phyloP scores from a whole-genome alignment of 2,329 filamentous ascomycete species.

The Parascedosporium putredinis region DNA sequence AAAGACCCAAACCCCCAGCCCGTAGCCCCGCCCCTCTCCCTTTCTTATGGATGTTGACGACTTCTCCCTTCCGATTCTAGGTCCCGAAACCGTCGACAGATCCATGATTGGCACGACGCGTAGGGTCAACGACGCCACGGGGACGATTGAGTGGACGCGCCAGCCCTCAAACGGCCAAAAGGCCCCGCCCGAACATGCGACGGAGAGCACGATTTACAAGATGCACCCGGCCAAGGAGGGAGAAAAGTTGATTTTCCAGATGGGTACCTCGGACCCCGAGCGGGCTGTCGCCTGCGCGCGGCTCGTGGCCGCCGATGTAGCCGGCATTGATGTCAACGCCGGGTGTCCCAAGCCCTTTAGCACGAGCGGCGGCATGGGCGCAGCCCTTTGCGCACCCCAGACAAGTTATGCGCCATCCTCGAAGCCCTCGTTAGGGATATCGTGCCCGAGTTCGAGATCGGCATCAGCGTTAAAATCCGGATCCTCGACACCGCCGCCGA shows the following conservation, averaged over 20 bases:
- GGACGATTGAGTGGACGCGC: constrained; percentile 77
- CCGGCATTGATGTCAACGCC: constrained; percentile 92
- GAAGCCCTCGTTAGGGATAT: constrained; percentile 73
- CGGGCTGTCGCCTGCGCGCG: constrained; percentile 76
- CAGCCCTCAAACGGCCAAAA: constrained; percentile 58
- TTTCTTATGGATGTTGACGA: too few species aligned
- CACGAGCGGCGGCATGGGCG: constrained; percentile 89
- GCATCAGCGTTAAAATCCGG: constrained; percentile 94
- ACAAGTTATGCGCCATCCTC: constrained; percentile 73
- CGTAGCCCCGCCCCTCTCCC: too few species aligned
- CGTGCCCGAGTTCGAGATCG: constrained; percentile 67
- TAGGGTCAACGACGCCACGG: constrained; percentile 62
- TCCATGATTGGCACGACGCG: constrained; percentile 81
- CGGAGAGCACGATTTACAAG: constrained; percentile 69
- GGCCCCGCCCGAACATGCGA: constrained; percentile 39
- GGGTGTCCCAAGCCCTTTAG: constrained; percentile 98
- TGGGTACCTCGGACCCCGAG: constrained; percentile 77
- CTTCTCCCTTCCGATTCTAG: too few species aligned
- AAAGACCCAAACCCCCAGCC: too few species aligned
- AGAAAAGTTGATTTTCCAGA: constrained; percentile 73
- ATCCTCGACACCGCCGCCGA: constrained; percentile 66
- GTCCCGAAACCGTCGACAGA: constrained; percentile 88
- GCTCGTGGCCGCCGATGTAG: constrained; percentile 76
- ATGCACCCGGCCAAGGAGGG: constrained; percentile 70
- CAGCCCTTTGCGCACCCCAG: constrained; percentile 79